Percentiles rank a stretch among this genome's conserved stretches.
These are phyloP conservation scores for Pseudogymnoascus sp. DNA, from an alignment of 2,329 filamentous ascomycete genomes.

Conservation along the genomic window DNA sequence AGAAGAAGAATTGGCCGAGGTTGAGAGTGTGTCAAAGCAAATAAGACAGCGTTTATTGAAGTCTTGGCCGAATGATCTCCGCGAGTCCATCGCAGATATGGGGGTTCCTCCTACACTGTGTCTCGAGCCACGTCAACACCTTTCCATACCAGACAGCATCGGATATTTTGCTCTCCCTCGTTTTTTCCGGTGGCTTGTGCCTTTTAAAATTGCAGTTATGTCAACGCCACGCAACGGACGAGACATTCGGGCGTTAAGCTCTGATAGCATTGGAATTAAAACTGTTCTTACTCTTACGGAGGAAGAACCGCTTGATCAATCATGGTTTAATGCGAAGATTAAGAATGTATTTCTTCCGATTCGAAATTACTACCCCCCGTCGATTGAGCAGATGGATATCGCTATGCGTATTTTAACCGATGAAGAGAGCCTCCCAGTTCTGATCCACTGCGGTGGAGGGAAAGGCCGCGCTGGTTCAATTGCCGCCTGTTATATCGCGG, in stretches of 20 bases:
- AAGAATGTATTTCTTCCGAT: conserved; percentile 14
- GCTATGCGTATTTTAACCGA: conserved; percentile 10
- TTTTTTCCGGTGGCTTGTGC: conserved; percentile 16
- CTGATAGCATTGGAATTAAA: conserved; percentile 9
- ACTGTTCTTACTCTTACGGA: conserved; percentile 16
- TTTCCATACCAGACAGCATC: background rate
- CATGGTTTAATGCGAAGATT: conserved; percentile 12
- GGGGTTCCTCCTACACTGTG: background rate
- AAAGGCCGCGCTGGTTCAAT: conserved; percentile 17
- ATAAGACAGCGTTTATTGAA: background rate
- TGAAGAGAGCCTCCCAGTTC: conserved; percentile 5
- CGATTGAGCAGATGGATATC: conserved; percentile 13
- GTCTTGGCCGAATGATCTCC: background rate
- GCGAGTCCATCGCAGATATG: background rate
- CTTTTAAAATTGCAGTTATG: conserved; percentile 13
- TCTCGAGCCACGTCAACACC: background rate
- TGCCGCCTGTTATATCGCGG: conserved; percentile 14
- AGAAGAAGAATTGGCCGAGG: background rate
- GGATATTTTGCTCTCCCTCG: conserved; percentile 12
- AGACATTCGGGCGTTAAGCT: conserved; percentile 8
- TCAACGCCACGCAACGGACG: conserved; percentile 11
- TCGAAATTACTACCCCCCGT: conserved; percentile 14
- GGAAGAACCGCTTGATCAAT: conserved; percentile 12
- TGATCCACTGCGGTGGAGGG: conserved; percentile 17
- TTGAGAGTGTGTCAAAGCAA: background rate